phyloP scores from a whole-genome alignment of 129 eudicot genomes.

The Flaveria sonorensis region DNA sequence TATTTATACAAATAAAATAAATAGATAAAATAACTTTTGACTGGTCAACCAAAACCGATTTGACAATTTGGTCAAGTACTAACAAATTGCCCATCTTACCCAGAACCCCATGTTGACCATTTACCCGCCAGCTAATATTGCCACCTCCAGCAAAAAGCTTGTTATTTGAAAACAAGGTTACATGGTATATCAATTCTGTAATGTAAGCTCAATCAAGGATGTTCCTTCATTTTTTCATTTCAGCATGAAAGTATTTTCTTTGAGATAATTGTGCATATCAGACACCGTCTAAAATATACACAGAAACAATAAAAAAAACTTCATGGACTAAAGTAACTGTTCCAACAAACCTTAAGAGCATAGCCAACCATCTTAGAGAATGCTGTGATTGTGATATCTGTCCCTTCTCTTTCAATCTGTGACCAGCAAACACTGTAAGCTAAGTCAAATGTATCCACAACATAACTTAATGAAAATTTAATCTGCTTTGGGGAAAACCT shows the following conservation, averaged over 20 bases:
- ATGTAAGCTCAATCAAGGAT: neutral
- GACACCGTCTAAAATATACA: neutral
- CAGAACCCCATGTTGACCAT: neutral
- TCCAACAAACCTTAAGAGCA: constrained; percentile 66
- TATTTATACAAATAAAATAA: neutral
- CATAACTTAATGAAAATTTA: neutral
- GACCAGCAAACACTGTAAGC: constrained; percentile 5
- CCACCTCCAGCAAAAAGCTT: constrained; percentile 6
- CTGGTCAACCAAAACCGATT: neutral
- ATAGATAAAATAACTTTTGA: neutral
- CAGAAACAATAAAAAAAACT: neutral
- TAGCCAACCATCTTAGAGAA: constrained; percentile 90
- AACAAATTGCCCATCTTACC: neutral
- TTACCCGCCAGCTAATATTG: neutral
- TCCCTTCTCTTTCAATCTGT: constrained; percentile 78
- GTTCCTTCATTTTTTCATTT: constrained; percentile 1
- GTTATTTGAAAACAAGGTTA: neutral
- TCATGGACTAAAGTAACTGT: constrained; percentile 1
- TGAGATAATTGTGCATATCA: neutral
- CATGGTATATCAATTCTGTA: neutral
- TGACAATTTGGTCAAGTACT: neutral
- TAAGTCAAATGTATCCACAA: constrained; percentile 14
- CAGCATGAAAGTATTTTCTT: neutral
- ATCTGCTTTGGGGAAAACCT: constrained; percentile 36
- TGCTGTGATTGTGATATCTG: constrained; percentile 70